phyloP scores from a whole-genome alignment of 2,329 filamentous ascomycete genomes.

The Dactylellina parvicollis region DNA sequence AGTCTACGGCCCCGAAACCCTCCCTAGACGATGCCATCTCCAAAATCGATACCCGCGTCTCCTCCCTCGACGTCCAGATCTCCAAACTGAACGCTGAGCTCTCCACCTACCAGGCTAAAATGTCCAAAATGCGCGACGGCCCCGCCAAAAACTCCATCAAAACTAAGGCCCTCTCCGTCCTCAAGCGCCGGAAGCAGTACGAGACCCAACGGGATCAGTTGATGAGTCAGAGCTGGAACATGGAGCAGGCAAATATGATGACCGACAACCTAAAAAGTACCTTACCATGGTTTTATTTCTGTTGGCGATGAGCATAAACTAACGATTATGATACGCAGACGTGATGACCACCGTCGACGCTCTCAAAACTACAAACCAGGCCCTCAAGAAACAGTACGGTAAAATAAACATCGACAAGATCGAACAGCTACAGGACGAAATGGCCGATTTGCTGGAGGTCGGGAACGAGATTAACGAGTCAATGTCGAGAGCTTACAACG shows the following conservation, averaged over 20 bases:
- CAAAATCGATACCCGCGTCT: conserved; percentile 77
- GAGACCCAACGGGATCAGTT: conserved; percentile 93
- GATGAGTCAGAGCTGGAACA: conserved; percentile 95
- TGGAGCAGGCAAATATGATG: conserved; percentile 98
- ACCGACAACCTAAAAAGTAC: conserved; percentile 90
- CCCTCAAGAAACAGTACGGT: conserved; percentile 90
- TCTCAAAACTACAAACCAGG: conserved; percentile 96
- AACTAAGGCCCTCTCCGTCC: conserved; percentile 91
- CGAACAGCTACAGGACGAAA: conserved; percentile 96
- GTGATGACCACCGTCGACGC: conserved; percentile 98
- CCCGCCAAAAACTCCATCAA: conserved; percentile 92
- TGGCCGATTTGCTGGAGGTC: conserved; percentile 97
- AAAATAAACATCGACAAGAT: conserved; percentile 98
- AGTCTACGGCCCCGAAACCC: conserved; percentile 86
- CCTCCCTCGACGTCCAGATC: conserved; percentile 92
- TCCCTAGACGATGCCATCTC: conserved; percentile 83
- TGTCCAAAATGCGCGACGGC: conserved; percentile 92
- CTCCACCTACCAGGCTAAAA: conserved; percentile 83
- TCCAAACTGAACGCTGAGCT: conserved; percentile 92
- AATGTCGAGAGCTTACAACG: conserved; percentile 87
- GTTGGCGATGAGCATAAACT: conserved; percentile 17
- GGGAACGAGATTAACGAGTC: conserved; percentile 98
- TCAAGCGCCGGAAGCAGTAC: conserved; percentile 93
- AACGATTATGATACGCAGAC: conserved; percentile 62
- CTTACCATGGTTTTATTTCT: not conserved